A percentile compares a stretch with the other conserved stretches of the same genome.
These are phyloP conservation scores for Margaritispora aquatica DNA, from an alignment of 495 filamentous ascomycete species.

Conservation along the genomic window DNA sequence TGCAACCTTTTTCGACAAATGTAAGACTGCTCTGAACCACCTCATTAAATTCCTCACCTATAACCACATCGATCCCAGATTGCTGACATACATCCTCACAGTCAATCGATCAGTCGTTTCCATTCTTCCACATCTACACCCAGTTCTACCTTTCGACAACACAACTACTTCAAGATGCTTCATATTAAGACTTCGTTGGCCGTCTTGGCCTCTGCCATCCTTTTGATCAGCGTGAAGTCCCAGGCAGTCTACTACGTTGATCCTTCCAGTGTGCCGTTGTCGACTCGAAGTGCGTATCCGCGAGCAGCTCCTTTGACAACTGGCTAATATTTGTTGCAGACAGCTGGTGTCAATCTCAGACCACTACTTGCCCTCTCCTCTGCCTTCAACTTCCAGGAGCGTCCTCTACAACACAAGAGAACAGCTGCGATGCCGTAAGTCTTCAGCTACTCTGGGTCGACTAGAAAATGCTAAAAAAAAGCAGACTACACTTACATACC, in stretches of 20 bases:
- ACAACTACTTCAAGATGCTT: slow-evolving; percentile 30
- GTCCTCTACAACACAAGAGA: slow-evolving; percentile 42
- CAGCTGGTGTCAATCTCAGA: slow-evolving; percentile 63
- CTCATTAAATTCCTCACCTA: not conserved
- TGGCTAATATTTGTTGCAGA: not conserved
- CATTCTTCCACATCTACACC: not conserved
- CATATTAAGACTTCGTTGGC: slow-evolving; percentile 37
- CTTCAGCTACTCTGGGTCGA: not conserved
- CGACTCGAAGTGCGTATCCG: slow-evolving; percentile 38
- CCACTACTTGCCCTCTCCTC: slow-evolving; percentile 65
- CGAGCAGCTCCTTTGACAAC: not conserved
- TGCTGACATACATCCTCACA: not conserved
- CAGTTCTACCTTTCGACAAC: not conserved
- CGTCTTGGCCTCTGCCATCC: slow-evolving; percentile 36
- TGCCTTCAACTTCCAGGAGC: slow-evolving; percentile 62
- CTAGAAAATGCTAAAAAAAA: slow-evolving; percentile 4
- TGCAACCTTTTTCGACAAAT: not conserved
- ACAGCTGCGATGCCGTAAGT: slow-evolving; percentile 70
- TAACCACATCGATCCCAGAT: too few relatives aligned
- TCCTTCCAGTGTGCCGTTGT: slow-evolving; percentile 46
- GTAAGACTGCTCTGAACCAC: not conserved
- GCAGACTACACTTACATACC: slow-evolving; percentile 60
- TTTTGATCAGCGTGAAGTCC: slow-evolving; percentile 33
- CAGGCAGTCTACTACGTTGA: slow-evolving; percentile 45
- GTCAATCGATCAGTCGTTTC: not conserved